Evolutionary conservation across 768 basidiomycete species (phyloP).

Genomic region (Mycena filopes): DNA sequence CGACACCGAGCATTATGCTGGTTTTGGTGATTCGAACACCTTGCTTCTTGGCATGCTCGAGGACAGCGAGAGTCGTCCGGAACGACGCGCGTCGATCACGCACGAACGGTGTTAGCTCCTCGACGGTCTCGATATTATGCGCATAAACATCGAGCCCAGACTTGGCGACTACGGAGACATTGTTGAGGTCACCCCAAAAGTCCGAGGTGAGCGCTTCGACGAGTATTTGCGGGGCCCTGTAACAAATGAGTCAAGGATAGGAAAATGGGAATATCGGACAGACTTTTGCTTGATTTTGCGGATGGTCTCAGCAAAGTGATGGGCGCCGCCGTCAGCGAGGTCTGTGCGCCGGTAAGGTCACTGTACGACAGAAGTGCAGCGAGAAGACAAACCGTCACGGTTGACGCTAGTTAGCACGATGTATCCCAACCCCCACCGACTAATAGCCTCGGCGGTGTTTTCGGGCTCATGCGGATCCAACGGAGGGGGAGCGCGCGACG

Average conservation of each 20-base stretch:
- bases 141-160: slow-evolving; percentile 98
- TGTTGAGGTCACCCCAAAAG: slow-evolving; percentile 82
- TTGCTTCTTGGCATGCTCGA: slow-evolving; percentile 84
- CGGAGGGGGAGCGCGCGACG: slow-evolving; percentile 87
- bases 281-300: slow-evolving; percentile 95
- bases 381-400: slow-evolving; percentile 76
- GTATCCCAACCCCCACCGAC: slow-evolving; percentile 97
- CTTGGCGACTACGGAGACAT: slow-evolving; percentile 84
- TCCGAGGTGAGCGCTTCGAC: slow-evolving; percentile 98
- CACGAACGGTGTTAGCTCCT: slow-evolving; percentile 92
- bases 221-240: slow-evolving; percentile 92
- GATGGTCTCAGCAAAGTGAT: slow-evolving; percentile 96
- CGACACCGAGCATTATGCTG: slow-evolving; percentile 98
- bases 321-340: slow-evolving; percentile 89
- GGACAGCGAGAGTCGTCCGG: slow-evolving; percentile 82
- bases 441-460: slow-evolving; percentile 97
- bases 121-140: slow-evolving; percentile 97
- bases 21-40: slow-evolving; percentile 95
- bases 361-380: slow-evolving; percentile 1
- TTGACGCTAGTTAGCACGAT: slow-evolving; percentile 98
- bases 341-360: slow-evolving; percentile 59
- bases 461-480: slow-evolving; percentile 97
- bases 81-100: slow-evolving; percentile 95
- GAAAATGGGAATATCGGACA: slow-evolving; percentile 32
- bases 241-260: slow-evolving; percentile 4